A percentile compares a stretch with the other conserved stretches of the same genome.
These are phyloP conservation scores for Septoria petroselini DNA, from an alignment of 2,329 filamentous ascomycete species.

Conservation along the genomic window DNA sequence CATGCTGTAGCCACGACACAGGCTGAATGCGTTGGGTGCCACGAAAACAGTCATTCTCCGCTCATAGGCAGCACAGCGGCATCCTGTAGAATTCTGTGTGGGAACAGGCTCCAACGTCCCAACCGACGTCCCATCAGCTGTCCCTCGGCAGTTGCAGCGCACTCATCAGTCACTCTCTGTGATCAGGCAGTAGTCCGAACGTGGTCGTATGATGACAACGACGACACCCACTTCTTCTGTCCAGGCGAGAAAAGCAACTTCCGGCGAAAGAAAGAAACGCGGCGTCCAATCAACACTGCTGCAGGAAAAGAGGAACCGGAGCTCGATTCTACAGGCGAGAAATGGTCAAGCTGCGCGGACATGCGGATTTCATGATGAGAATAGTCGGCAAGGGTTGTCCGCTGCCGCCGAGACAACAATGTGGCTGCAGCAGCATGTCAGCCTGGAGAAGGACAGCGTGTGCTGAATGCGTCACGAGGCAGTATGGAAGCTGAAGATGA, in stretches of 20 bases:
- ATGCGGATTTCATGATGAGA: not conserved
- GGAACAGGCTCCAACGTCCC: too few species aligned
- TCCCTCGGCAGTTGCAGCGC: too few species aligned
- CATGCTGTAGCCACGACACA: not conserved
- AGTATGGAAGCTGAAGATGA: not conserved
- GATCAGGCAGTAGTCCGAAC: not conserved
- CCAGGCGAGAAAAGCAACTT: not conserved
- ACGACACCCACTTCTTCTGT: not conserved
- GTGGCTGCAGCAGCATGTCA: conserved; percentile 1
- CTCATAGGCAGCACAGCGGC: too few species aligned
- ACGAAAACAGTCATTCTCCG: too few species aligned
- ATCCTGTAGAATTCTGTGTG: too few species aligned
- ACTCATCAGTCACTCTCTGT: too few species aligned
- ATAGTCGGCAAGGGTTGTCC: not conserved
- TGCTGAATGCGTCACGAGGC: not conserved
- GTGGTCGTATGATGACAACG: not conserved
- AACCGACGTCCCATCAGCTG: too few species aligned
- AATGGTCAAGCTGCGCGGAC: conserved; percentile 6
- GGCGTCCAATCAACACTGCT: conserved; percentile 9
- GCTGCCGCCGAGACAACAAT: conserved; percentile 12
- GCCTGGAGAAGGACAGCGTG: conserved; percentile 1
- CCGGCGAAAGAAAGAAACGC: conserved; percentile 1
- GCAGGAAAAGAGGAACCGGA: conserved; percentile 1
- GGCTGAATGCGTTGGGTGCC: not conserved
- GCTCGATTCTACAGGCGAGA: conserved; percentile 7